These are phyloP conservation scores for Penicillium sp. DNA, from an alignment of 2,329 filamentous ascomycete genomes.

Conservation along the genomic window DNA sequence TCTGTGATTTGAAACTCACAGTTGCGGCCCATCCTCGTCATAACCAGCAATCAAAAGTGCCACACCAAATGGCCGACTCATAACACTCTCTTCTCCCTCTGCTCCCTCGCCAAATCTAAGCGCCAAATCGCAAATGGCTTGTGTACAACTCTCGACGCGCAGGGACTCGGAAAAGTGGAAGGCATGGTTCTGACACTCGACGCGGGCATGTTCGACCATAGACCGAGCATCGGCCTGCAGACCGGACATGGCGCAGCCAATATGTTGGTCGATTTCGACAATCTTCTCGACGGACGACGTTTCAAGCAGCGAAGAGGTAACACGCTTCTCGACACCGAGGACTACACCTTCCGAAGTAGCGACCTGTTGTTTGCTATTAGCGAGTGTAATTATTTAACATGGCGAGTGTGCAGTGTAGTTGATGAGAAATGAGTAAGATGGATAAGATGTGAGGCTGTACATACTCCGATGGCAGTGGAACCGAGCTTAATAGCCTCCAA, in stretches of 20 bases:
- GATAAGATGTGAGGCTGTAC: constrained; percentile 20
- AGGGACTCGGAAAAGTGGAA: constrained; percentile 98
- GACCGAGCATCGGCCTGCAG: constrained; percentile 95
- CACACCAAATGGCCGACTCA: constrained; percentile 95
- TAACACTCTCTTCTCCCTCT: constrained; percentile 96
- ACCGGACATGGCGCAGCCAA: constrained; percentile 97
- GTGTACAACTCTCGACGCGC: constrained; percentile 94
- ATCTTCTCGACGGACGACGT: constrained; percentile 99
- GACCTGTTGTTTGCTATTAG: constrained; percentile 47
- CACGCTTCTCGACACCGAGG: constrained; percentile 97
- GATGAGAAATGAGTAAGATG: not conserved
- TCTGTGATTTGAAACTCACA: constrained; percentile 49
- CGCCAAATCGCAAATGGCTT: constrained; percentile 96
- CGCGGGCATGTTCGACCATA: constrained; percentile 97
- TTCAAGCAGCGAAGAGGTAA: constrained; percentile 94
- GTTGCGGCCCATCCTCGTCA: constrained; percentile 92
- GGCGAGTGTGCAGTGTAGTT: not conserved
- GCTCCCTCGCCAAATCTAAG: constrained; percentile 95
- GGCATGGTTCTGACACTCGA: constrained; percentile 93
- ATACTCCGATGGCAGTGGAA: constrained; percentile 90
- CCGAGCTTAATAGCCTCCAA: constrained; percentile 99
- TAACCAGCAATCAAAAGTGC: constrained; percentile 94
- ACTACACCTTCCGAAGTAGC: constrained; percentile 93
- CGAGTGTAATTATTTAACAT: not conserved
- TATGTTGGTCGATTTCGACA: constrained; percentile 97